Percentiles rank a stretch among this genome's conserved stretches.
Conservation (phyloP, 208 protist species). For the Leishmania major region DNA sequence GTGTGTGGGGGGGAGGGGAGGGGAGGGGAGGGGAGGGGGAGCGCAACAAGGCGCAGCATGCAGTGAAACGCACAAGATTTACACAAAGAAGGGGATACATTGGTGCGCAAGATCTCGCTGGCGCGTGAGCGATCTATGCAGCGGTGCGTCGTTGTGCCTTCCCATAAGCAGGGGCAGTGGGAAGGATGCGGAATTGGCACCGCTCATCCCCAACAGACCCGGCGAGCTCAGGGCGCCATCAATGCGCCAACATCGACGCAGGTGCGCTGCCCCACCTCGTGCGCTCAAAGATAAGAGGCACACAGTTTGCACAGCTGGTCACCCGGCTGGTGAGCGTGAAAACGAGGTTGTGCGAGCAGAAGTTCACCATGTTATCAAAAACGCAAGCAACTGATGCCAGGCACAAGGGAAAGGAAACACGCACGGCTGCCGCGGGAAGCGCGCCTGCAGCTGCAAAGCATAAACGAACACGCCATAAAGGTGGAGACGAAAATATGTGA, state of each 20-base stretch:
- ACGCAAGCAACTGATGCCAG: background rate
- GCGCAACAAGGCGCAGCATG: background rate
- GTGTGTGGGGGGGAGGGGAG: no score
- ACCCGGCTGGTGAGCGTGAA: background rate
- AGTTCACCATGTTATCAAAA: background rate
- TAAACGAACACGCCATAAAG: background rate
- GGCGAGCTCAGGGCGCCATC: background rate
- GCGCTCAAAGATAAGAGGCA: background rate
- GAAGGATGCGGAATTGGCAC: background rate
- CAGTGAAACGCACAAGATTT: background rate
- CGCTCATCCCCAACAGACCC: background rate
- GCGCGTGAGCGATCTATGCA: background rate
- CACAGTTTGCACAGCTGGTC: background rate
- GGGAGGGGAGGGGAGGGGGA: no score
- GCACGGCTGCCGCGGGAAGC: background rate
- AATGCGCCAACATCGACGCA: background rate
- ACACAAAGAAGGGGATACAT: background rate
- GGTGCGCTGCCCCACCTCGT: background rate
- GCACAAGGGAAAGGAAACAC: background rate
- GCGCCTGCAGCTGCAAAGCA: background rate
- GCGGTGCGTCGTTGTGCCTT: background rate
- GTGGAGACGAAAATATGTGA: background rate
- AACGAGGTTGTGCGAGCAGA: no score
- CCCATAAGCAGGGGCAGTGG: background rate
- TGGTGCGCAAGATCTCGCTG: background rate